phyloP scores from a whole-genome alignment of 1,284 basidiomycete genomes.

The Polyporus tsugae region DNA sequence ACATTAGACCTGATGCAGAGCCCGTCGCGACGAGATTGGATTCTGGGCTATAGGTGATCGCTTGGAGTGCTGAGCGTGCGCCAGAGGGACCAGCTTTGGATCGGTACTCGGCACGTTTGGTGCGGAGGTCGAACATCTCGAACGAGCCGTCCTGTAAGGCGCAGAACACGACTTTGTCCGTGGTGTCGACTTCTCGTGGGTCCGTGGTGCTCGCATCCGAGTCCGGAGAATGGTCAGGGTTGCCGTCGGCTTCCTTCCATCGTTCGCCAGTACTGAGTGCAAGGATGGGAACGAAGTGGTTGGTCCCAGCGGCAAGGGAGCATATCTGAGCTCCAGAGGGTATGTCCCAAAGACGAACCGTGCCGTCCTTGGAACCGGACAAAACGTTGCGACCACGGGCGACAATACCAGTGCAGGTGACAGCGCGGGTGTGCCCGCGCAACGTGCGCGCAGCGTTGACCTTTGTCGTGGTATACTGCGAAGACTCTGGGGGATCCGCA shows the following conservation, averaged over 20 bases:
- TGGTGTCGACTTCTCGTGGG: slow-evolving; percentile 56
- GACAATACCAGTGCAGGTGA: slow-evolving; percentile 69
- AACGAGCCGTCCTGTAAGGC: slow-evolving; percentile 67
- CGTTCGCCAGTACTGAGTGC: slow-evolving; percentile 54
- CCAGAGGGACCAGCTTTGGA: slow-evolving; percentile 35
- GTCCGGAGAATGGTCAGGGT: background rate
- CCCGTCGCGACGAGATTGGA: slow-evolving; percentile 67
- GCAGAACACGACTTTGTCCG: slow-evolving; percentile 58
- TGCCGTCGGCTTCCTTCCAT: slow-evolving; percentile 28
- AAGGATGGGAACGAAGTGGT: slow-evolving; percentile 51
- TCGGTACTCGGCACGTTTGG: slow-evolving; percentile 54
- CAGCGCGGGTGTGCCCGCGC: slow-evolving; percentile 71
- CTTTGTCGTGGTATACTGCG: slow-evolving; percentile 34
- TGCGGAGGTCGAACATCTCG: slow-evolving; percentile 64
- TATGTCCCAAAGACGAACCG: slow-evolving; percentile 81
- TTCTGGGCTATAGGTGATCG: slow-evolving; percentile 56
- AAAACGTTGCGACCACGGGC: slow-evolving; percentile 72
- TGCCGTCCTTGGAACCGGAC: slow-evolving; percentile 70
- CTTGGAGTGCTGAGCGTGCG: slow-evolving; percentile 49
- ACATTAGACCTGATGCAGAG: slow-evolving; percentile 65
- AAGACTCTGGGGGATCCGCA: slow-evolving; percentile 48
- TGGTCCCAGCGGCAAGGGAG: slow-evolving; percentile 46
- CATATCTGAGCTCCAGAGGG: slow-evolving; percentile 58
- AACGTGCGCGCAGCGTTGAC: slow-evolving; percentile 64
- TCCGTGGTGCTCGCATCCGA: slow-evolving; percentile 38